Conservation (phyloP, 352 stramenopile species). For the Blastocystis sp. region DNA sequence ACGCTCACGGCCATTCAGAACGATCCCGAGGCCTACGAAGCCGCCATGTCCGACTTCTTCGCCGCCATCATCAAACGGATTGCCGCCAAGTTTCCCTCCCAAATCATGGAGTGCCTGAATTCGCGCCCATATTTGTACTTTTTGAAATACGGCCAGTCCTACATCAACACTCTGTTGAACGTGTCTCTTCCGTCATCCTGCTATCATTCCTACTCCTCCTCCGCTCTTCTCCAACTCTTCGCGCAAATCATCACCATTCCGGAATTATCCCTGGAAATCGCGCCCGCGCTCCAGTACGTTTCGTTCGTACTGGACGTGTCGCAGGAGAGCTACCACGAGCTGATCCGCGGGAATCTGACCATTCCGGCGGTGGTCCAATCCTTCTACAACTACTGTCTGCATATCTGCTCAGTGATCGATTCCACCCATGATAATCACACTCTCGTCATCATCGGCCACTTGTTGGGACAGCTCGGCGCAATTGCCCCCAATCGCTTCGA, state of each 20-base stretch:
- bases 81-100: neutral
- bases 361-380: constrained; percentile 1
- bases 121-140: constrained; percentile 28
- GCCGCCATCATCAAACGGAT: constrained; percentile 23
- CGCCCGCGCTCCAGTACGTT: constrained; percentile 4
- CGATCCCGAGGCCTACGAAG: too few species aligned
- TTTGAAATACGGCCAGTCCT: constrained; percentile 16
- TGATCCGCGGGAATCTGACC: neutral
- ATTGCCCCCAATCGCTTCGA: constrained; percentile 33
- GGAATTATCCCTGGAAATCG: constrained; percentile 29
- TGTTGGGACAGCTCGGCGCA: constrained; percentile 32
- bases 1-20: too few species aligned
- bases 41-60: neutral
- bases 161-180: neutral
- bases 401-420: constrained; percentile 25
- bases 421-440: constrained; percentile 3
- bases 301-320: neutral
- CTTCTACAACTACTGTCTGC: constrained; percentile 18
- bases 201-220: neutral
- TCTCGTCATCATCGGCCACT: neutral
- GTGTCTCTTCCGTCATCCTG: neutral
- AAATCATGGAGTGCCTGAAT: neutral
- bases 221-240: neutral
- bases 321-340: constrained; percentile 13
- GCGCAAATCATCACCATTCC: neutral